phyloP scores from a whole-genome alignment of 768 basidiomycete genomes.

The Tulasnella sp. region DNA sequence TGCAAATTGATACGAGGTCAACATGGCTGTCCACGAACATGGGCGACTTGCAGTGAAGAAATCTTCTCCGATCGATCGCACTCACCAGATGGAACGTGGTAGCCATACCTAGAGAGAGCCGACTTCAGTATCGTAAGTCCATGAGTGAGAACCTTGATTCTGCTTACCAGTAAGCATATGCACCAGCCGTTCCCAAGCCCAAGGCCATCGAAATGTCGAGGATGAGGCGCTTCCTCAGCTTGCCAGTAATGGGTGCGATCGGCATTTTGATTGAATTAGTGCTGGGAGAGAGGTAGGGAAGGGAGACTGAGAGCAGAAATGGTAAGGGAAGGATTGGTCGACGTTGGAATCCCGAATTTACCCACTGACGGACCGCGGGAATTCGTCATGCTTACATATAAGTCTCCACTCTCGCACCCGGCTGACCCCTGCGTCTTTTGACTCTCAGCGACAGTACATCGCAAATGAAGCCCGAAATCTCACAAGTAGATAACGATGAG shows the following conservation, averaged over 20 bases:
- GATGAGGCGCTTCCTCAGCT: constrained; percentile 86
- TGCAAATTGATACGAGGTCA: constrained; percentile 25
- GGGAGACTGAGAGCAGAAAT: neutral
- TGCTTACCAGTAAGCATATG: constrained; percentile 74
- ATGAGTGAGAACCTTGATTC: neutral
- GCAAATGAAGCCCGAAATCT: neutral
- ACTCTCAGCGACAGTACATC: neutral
- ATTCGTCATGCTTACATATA: neutral
- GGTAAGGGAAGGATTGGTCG: neutral
- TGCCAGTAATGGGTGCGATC: constrained; percentile 86
- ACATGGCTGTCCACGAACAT: constrained; percentile 6
- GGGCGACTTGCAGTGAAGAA: neutral
- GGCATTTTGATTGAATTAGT: constrained; percentile 40
- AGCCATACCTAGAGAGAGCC: constrained; percentile 16
- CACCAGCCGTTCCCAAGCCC: constrained; percentile 63
- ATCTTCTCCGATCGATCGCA: neutral
- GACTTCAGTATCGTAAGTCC: neutral
- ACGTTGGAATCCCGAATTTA: neutral
- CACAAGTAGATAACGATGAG: constrained; percentile 30
- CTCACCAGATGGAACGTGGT: constrained; percentile 17
- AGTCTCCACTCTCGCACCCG: neutral
- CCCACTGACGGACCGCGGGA: neutral
- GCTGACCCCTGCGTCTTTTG: neutral
- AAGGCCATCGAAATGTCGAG: constrained; percentile 65
- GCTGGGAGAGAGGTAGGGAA: constrained; percentile 10